phyloP scores from a whole-genome alignment of 1,284 basidiomycete species.

The Rhodotorula glutinis region DNA sequence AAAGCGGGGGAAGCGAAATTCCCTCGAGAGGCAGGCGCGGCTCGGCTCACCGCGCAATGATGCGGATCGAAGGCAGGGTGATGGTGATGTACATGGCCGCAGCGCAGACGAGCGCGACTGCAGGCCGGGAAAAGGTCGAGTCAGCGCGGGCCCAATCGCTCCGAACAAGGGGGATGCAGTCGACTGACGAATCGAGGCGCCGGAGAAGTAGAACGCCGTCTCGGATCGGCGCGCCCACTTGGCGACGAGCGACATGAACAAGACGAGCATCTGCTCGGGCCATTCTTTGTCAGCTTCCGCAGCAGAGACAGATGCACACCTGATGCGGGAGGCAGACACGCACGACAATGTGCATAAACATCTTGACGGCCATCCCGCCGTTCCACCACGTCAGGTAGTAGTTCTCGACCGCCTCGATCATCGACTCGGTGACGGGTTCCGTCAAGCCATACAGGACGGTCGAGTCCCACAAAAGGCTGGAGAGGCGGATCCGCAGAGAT shows the following conservation, averaged over 20 bases:
- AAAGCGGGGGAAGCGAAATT: too few relatives aligned
- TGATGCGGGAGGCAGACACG: not conserved
- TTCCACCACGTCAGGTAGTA: slow-evolving; percentile 42
- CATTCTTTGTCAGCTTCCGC: too few relatives aligned
- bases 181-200: slow-evolving; percentile 30
- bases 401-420: slow-evolving; percentile 30
- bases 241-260: slow-evolving; percentile 33
- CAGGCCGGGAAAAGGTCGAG: not conserved
- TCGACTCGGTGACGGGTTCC: slow-evolving; percentile 1
- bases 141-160: too few relatives aligned
- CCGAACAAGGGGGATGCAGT: too few relatives aligned
- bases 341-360: slow-evolving; percentile 38
- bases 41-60: slow-evolving; percentile 25
- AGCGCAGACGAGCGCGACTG: slow-evolving; percentile 33
- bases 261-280: slow-evolving; percentile 20
- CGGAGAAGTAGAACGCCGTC: slow-evolving; percentile 37
- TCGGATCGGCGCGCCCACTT: slow-evolving; percentile 35
- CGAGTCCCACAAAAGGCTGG: slow-evolving; percentile 30
- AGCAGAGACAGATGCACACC: too few relatives aligned
- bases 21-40: too few relatives aligned
- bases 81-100: slow-evolving; percentile 37
- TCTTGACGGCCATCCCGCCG: slow-evolving; percentile 37
- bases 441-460: slow-evolving; percentile 32
- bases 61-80: slow-evolving; percentile 36
- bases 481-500: not conserved